phyloP scores from a whole-genome alignment of 2,329 filamentous ascomycete genomes.

The Monosporascus sp. region DNA sequence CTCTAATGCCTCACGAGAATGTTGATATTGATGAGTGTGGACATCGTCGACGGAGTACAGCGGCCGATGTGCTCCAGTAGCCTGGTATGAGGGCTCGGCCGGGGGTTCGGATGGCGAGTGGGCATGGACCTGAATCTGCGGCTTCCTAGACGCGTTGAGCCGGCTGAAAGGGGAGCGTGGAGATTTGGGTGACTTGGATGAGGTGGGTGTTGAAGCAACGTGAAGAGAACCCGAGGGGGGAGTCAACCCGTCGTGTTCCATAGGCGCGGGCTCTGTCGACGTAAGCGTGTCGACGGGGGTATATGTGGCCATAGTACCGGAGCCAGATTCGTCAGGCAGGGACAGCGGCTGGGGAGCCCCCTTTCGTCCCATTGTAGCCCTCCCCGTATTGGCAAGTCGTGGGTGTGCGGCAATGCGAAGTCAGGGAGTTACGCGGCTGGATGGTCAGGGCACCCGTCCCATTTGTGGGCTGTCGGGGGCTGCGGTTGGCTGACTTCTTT shows the following conservation, averaged over 20 bases:
- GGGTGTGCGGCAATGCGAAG: not conserved
- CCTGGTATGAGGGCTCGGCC: constrained; percentile 5
- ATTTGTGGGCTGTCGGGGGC: not conserved
- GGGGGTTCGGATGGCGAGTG: not conserved
- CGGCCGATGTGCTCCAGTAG: constrained; percentile 8
- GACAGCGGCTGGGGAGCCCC: constrained; percentile 53
- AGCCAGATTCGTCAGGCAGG: constrained; percentile 36
- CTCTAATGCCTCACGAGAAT: constrained; percentile 13
- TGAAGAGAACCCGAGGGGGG: constrained; percentile 12
- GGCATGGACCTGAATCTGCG: constrained; percentile 10
- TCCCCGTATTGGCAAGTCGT: not conserved
- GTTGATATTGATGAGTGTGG: constrained; percentile 14
- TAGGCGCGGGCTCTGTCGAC: not conserved
- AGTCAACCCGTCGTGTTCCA: not conserved
- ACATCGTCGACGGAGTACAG: constrained; percentile 21
- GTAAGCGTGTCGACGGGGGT: not conserved
- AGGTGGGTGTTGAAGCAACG: constrained; percentile 16
- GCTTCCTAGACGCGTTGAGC: constrained; percentile 21
- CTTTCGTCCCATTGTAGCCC: constrained; percentile 49
- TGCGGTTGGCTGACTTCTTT: not conserved
- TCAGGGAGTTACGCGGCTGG: no score
- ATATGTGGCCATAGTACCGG: not conserved
- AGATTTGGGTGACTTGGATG: constrained; percentile 26
- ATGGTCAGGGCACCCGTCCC: not conserved
- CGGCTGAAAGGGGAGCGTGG: constrained; percentile 28